Percentiles rank a stretch among this genome's conserved stretches.
Conservation (phyloP, 352 stramenopile species). For the Phytopythium cucurbitacearum region DNA sequence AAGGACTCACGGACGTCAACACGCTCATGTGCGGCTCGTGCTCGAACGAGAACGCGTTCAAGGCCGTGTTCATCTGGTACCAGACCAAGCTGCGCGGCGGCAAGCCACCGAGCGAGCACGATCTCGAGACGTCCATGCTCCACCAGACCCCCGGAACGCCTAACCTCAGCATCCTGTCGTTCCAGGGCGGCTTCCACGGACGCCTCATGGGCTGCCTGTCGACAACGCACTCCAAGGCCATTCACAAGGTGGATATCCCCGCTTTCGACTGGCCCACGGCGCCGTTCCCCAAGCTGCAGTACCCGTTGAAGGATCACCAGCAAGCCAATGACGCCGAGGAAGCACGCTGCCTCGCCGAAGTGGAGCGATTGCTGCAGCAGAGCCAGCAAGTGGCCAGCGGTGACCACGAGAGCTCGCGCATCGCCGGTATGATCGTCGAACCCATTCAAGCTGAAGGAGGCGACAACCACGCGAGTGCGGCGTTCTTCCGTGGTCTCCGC, state of each 20-base stretch:
- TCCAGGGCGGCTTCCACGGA: constrained; percentile 79
- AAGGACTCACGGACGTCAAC: constrained; percentile 63
- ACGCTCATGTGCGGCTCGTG: constrained; percentile 87
- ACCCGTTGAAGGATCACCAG: constrained; percentile 60
- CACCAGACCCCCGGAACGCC: constrained; percentile 66
- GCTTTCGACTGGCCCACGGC: constrained; percentile 83
- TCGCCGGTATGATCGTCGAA: constrained; percentile 80
- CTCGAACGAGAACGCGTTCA: constrained; percentile 86
- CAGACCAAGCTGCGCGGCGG: constrained; percentile 68
- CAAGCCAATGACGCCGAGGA: constrained; percentile 67
- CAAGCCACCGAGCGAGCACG: constrained; percentile 43
- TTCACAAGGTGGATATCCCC: constrained; percentile 85
- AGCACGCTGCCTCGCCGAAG: constrained; percentile 57
- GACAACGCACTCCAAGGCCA: constrained; percentile 81
- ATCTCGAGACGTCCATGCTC: constrained; percentile 68
- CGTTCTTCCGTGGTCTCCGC: constrained; percentile 63
- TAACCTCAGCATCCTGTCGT: constrained; percentile 79
- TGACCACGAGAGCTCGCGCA: constrained; percentile 17
- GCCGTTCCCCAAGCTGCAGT: constrained; percentile 61
- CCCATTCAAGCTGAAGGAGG: constrained; percentile 80
- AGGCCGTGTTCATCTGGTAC: constrained; percentile 87
- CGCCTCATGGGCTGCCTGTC: constrained; percentile 76
- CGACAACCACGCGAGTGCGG: constrained; percentile 71
- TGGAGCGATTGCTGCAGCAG: constrained; percentile 44
- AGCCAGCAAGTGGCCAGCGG: constrained; percentile 24